Conservation (phyloP, 345 rosid genomes). For the Nephelium lappaceum region DNA sequence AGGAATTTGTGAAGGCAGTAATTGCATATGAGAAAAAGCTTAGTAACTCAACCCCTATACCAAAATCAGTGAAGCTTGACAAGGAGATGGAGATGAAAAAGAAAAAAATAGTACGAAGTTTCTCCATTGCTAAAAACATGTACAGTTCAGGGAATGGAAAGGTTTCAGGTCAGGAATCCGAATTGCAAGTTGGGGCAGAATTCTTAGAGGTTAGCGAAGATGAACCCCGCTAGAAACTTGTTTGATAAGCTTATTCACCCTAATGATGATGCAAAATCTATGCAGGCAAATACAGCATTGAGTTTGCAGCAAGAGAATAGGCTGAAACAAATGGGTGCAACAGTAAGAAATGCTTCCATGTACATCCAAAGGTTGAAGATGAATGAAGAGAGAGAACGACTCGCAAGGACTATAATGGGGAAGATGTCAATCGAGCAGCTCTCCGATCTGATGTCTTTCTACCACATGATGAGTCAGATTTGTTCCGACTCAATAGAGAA, state of each 20-base stretch:
- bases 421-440: constrained; percentile 45
- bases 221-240: not conserved
- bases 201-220: constrained; percentile 43
- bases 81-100: constrained; percentile 25
- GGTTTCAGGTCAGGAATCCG: constrained; percentile 36
- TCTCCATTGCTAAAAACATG: constrained; percentile 44
- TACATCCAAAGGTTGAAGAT: constrained; percentile 42
- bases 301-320: constrained; percentile 63
- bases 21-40: constrained; percentile 47
- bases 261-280: not conserved
- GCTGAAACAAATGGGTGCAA: constrained; percentile 72
- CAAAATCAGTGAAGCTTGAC: not conserved
- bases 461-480: constrained; percentile 53
- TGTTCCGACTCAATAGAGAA: constrained; percentile 54
- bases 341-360: constrained; percentile 57
- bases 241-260: not conserved
- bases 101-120: constrained; percentile 42
- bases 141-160: constrained; percentile 23
- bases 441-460: constrained; percentile 51
- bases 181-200: constrained; percentile 43
- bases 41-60: constrained; percentile 8
- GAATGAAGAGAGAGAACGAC: constrained; percentile 48
- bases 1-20: constrained; percentile 55
- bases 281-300: constrained; percentile 46
- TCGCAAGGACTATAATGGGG: constrained; percentile 45